Percentiles rank a stretch among this genome's conserved stretches.
Conservation (phyloP, 177 flowering plant species). For the Vitis hybrid region DNA sequence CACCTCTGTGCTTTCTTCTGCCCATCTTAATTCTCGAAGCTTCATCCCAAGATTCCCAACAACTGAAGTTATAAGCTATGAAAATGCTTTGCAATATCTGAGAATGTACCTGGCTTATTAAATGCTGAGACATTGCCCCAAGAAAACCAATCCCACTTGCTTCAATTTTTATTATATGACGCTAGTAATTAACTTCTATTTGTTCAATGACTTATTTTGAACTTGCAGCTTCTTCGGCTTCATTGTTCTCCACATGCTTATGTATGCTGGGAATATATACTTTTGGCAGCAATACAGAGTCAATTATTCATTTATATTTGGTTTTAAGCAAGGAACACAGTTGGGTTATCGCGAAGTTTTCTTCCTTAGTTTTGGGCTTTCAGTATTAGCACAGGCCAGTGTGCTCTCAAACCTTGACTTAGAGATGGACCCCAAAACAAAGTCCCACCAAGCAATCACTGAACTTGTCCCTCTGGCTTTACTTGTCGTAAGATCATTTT, state of each 20-base stretch:
- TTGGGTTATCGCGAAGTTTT: conserved; percentile 66
- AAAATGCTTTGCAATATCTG: too few species aligned
- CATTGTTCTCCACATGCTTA: conserved; percentile 66
- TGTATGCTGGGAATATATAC: conserved; percentile 65
- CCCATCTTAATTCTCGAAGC: too few species aligned
- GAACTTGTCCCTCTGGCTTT: conserved; percentile 65
- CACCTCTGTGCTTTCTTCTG: too few species aligned
- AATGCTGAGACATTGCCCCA: too few species aligned
- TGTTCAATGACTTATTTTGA: too few species aligned
- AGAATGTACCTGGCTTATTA: too few species aligned
- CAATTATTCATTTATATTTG: conserved; percentile 84
- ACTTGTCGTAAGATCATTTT: conserved; percentile 36
- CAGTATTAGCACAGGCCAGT: conserved; percentile 54
- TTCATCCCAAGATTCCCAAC: too few species aligned
- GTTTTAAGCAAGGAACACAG: conserved; percentile 78
- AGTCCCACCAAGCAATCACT: conserved; percentile 37
- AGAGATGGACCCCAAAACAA: conserved; percentile 46
- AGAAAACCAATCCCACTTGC: too few species aligned
- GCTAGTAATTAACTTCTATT: too few species aligned
- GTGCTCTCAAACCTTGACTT: conserved; percentile 62
- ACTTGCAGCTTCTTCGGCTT: conserved; percentile 36
- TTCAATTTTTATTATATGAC: too few species aligned
- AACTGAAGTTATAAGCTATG: too few species aligned
- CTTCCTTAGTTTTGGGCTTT: conserved; percentile 55
- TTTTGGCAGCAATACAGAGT: conserved; percentile 73